Evolutionary conservation across 176 grass and related monocot species (phyloP).

Genomic region (Thinopyrum elongatum): DNA sequence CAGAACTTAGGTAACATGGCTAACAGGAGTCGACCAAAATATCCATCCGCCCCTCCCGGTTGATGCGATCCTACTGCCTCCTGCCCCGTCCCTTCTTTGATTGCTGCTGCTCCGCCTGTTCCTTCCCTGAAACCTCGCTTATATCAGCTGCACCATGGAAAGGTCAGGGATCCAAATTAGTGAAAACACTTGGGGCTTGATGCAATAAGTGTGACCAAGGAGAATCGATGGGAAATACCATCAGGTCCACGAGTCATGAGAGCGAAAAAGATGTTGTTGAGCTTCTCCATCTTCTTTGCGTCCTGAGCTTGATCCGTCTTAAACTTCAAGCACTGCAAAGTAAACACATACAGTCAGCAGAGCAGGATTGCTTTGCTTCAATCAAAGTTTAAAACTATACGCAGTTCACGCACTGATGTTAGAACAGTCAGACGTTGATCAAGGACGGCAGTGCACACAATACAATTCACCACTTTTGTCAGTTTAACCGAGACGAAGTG

Average conservation of each 20-base stretch:
- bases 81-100: constrained; percentile 91
- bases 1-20: neutral
- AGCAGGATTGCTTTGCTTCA: neutral
- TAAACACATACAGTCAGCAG: constrained; percentile 15
- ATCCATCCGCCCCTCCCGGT: neutral
- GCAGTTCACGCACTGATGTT: neutral
- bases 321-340: constrained; percentile 81
- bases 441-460: neutral
- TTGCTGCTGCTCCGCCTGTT: constrained; percentile 77
- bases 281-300: constrained; percentile 98
- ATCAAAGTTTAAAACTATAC: neutral
- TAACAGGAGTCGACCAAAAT: constrained; percentile 20
- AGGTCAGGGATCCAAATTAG: neutral
- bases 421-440: neutral
- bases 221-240: constrained; percentile 31
- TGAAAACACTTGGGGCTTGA: neutral
- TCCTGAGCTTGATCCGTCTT: constrained; percentile 98
- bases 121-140: constrained; percentile 83
- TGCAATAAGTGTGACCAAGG: neutral
- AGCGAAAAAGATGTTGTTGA: constrained; percentile 92
- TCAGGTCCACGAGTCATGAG: constrained; percentile 94
- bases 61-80: constrained; percentile 50
- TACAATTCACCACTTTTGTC: neutral
- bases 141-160: constrained; percentile 61
- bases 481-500: neutral